These are phyloP conservation scores for Cyberlindnera samutprakarnensis DNA, from an alignment of 805 yeast species.

Conservation along the genomic window DNA sequence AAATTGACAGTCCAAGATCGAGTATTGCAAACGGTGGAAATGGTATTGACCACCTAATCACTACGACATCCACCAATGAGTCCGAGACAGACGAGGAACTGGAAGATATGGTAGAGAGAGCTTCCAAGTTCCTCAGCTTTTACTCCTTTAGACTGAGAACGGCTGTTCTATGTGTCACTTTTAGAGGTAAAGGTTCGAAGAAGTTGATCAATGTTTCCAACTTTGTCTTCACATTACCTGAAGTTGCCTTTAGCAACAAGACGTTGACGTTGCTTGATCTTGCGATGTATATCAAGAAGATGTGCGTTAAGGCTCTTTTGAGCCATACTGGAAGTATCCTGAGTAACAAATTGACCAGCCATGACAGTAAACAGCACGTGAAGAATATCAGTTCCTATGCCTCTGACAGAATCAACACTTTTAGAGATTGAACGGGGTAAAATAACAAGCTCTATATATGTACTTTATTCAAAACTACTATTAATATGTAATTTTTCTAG, in stretches of 20 bases:
- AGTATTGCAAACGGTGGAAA: background rate
- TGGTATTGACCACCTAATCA: constrained; percentile 7
- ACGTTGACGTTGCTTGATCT: constrained; percentile 72
- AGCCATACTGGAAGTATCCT: constrained; percentile 70
- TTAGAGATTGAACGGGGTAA: constrained; percentile 9
- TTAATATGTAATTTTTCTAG: too few relatives aligned
- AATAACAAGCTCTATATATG: too few relatives aligned
- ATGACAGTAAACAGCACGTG: constrained; percentile 17
- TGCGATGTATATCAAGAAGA: constrained; percentile 51
- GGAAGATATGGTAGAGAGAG: constrained; percentile 65
- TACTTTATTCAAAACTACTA: too few relatives aligned
- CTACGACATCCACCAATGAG: background rate
- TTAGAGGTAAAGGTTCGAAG: constrained; percentile 64
- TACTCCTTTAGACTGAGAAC: constrained; percentile 44
- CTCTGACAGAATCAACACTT: constrained; percentile 15
- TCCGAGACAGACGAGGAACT: constrained; percentile 15
- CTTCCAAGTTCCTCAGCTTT: constrained; percentile 66
- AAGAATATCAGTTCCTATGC: constrained; percentile 19
- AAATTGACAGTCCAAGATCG: background rate
- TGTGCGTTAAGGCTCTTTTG: constrained; percentile 48
- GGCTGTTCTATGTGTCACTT: constrained; percentile 59
- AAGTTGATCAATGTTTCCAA: constrained; percentile 73
- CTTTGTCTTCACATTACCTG: constrained; percentile 60
- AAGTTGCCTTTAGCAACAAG: constrained; percentile 47
- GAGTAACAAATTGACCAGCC: constrained; percentile 59